Evolutionary conservation across 2,329 filamentous ascomycete species (phyloP).

Genomic region (Leptographium flavum): DNA sequence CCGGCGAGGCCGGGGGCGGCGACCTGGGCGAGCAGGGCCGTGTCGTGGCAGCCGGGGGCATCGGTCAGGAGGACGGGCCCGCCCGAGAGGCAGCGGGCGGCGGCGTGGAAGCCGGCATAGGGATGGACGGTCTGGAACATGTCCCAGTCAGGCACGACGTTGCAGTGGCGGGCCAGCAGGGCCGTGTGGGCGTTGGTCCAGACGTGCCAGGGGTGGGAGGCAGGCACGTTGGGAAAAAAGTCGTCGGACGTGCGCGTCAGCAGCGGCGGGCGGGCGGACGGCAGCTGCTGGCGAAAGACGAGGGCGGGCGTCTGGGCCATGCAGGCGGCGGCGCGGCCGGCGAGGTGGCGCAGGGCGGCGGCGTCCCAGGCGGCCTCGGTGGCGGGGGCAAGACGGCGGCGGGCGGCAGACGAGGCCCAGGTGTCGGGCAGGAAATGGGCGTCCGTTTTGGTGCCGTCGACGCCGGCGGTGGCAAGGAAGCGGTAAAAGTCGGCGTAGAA

Average conservation of each 20-base stretch:
- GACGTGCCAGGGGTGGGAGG: constrained; percentile 85
- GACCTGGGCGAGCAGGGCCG: constrained; percentile 65
- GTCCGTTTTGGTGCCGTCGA: constrained; percentile 87
- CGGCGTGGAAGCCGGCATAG: constrained; percentile 76
- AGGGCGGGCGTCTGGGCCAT: constrained; percentile 86
- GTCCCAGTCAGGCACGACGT: constrained; percentile 72
- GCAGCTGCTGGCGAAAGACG: constrained; percentile 72
- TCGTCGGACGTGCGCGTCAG: constrained; percentile 78
- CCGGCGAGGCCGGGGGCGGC: constrained; percentile 58
- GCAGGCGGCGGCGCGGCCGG: constrained; percentile 70
- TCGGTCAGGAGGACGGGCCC: constrained; percentile 95
- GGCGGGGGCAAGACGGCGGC: constrained; percentile 54
- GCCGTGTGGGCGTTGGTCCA: constrained; percentile 88
- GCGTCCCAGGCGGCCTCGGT: constrained; percentile 84
- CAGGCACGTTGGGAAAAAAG: constrained; percentile 73
- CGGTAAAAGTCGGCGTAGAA: constrained; percentile 89
- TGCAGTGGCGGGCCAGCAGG: constrained; percentile 70
- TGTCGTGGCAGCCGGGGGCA: constrained; percentile 65
- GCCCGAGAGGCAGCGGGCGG: constrained; percentile 76
- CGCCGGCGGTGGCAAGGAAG: constrained; percentile 58
- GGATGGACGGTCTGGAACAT: constrained; percentile 53
- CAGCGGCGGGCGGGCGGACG: constrained; percentile 57
- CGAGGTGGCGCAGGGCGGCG: constrained; percentile 64
- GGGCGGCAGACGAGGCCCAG: constrained; percentile 50
- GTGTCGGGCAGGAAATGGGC: constrained; percentile 81